phyloP scores from a whole-genome alignment of 768 basidiomycete species.

The Trametes villosa region DNA sequence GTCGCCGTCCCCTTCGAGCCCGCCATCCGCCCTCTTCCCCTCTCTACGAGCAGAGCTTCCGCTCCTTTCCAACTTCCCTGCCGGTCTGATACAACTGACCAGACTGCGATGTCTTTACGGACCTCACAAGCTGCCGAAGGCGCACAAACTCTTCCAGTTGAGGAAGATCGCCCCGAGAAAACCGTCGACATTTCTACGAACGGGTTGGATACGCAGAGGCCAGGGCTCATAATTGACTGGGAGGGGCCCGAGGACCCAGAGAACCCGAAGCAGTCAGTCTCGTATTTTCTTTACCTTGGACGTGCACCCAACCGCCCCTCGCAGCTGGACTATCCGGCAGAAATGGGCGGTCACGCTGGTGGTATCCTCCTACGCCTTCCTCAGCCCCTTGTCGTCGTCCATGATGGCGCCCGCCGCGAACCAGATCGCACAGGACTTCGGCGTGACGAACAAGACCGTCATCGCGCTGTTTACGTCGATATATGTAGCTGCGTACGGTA shows the following conservation, averaged over 20 bases:
- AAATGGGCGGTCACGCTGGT: constrained; percentile 54
- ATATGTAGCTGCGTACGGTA: constrained; percentile 63
- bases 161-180: too few relatives aligned
- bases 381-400: constrained; percentile 60
- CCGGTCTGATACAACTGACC: too few relatives aligned
- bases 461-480: constrained; percentile 63
- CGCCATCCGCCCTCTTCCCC: too few relatives aligned
- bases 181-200: too few relatives aligned
- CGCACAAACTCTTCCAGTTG: too few relatives aligned
- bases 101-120: too few relatives aligned
- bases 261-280: constrained; percentile 42
- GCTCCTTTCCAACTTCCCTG: too few relatives aligned
- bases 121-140: too few relatives aligned
- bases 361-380: constrained; percentile 29
- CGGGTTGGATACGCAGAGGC: too few relatives aligned
- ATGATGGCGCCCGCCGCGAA: constrained; percentile 70
- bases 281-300: neutral
- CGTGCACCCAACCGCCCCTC: neutral
- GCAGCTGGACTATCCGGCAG: constrained; percentile 56
- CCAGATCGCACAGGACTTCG: constrained; percentile 55
- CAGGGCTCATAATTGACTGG: constrained; percentile 41
- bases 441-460: constrained; percentile 51
- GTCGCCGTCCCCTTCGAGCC: too few relatives aligned
- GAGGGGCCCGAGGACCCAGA: constrained; percentile 41
- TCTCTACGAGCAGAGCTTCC: too few relatives aligned